phyloP scores from a whole-genome alignment of 305 asterid species.

The Fraxinus latifolia region DNA sequence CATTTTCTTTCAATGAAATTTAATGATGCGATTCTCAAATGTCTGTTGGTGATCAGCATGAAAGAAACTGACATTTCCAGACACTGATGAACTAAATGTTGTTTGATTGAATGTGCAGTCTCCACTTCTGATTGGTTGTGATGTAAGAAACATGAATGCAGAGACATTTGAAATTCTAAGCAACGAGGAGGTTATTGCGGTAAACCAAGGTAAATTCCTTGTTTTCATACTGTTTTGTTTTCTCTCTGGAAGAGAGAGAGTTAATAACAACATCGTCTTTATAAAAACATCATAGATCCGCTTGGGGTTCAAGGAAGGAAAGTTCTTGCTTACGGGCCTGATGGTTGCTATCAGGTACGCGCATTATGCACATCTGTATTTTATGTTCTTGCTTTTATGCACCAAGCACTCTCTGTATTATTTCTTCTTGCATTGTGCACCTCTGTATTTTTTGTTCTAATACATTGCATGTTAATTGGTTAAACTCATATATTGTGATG shows the following conservation, averaged over 20 bases:
- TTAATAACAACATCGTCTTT: neutral
- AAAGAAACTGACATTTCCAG: neutral
- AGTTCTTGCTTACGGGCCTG: slow-evolving; percentile 56
- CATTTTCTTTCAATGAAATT: neutral
- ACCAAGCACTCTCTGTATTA: neutral
- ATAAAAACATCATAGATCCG: slow-evolving; percentile 42
- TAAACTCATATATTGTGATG: neutral
- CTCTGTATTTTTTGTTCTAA: neutral
- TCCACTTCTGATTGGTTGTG: slow-evolving; percentile 88
- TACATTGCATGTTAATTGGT: neutral
- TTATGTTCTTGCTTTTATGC: neutral
- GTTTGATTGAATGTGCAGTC: slow-evolving; percentile 48
- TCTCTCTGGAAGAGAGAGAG: neutral
- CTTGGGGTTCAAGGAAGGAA: slow-evolving; percentile 94
- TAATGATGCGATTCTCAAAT: neutral
- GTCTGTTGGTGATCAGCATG: neutral
- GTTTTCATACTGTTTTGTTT: neutral
- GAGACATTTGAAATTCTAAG: slow-evolving; percentile 68
- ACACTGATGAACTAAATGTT: slow-evolving; percentile 2
- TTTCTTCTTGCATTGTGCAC: neutral
- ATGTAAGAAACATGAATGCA: slow-evolving; percentile 70
- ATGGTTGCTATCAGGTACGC: slow-evolving; percentile 57
- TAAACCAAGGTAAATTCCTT: slow-evolving; percentile 67
- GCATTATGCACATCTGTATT: slow-evolving; percentile 14
- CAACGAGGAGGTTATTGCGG: slow-evolving; percentile 79